Conservation (phyloP, 345 rosid genomes). For the Acer campestre region DNA sequence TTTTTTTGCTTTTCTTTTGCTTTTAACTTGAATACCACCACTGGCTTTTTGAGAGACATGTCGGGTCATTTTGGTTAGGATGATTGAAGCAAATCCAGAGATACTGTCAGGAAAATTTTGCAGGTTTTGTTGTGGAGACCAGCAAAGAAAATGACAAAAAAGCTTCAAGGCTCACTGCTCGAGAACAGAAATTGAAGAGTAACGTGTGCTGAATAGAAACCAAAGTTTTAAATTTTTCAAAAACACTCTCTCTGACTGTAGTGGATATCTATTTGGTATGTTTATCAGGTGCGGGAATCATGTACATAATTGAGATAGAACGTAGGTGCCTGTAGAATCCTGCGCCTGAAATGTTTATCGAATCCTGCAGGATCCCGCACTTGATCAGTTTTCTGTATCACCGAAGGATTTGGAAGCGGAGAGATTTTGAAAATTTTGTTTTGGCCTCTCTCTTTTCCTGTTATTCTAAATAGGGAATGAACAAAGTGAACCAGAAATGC, state of each 20-base stretch:
- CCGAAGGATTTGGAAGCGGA: background rate
- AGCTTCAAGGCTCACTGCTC: slow-evolving; percentile 21
- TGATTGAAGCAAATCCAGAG: slow-evolving; percentile 6
- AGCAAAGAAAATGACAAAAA: slow-evolving; percentile 18
- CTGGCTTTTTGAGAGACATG: background rate
- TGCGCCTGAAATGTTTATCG: too few species aligned
- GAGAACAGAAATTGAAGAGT: background rate
- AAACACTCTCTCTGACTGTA: too few species aligned
- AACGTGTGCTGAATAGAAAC: background rate
- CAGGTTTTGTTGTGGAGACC: background rate
- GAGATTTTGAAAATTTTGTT: background rate
- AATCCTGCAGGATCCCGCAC: too few species aligned
- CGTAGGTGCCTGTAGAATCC: too few species aligned
- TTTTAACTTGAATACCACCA: background rate
- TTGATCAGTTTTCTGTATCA: too few species aligned
- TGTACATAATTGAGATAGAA: too few species aligned
- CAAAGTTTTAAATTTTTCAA: background rate
- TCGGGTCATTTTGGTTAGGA: slow-evolving; percentile 8
- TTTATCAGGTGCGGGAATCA: too few species aligned
- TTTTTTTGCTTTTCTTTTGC: background rate
- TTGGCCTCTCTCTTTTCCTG: background rate
- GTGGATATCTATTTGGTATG: too few species aligned
- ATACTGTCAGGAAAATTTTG: background rate
- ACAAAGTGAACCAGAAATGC: background rate
- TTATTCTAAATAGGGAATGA: background rate